phyloP scores from a whole-genome alignment of 441 rosid species.

The Adansonia rubrostipa region DNA sequence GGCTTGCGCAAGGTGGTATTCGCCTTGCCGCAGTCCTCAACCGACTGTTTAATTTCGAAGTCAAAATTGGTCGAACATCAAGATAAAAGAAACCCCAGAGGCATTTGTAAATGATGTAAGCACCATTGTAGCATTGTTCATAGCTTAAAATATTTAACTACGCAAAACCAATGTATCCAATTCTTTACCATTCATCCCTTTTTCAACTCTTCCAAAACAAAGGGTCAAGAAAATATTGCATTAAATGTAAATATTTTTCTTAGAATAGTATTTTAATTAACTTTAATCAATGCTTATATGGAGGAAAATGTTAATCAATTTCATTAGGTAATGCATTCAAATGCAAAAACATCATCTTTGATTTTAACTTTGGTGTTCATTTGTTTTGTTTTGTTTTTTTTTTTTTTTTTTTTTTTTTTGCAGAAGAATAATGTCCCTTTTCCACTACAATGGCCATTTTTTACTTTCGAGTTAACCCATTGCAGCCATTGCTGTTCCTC shows the following conservation, averaged over 20 bases:
- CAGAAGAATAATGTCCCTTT: neutral
- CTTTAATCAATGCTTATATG: no score
- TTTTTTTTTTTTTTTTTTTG: no score
- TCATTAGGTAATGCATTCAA: no score
- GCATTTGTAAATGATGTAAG: slow-evolving; percentile 15
- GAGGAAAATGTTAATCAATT: no score
- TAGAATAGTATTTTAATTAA: no score
- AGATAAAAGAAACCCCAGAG: slow-evolving; percentile 24
- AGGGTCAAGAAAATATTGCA: no score
- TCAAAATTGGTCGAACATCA: slow-evolving; percentile 46
- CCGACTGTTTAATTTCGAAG: slow-evolving; percentile 56
- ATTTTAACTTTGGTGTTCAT: no score
- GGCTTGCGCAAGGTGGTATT: slow-evolving; percentile 83
- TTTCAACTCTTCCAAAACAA: slow-evolving; percentile 25
- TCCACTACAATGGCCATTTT: neutral
- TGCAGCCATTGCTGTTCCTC: slow-evolving; percentile 49
- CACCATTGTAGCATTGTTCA: neutral
- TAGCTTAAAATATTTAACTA: slow-evolving; percentile 16
- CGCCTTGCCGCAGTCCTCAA: slow-evolving; percentile 79
- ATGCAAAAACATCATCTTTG: no score
- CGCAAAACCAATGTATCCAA: neutral
- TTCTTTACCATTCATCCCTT: neutral
- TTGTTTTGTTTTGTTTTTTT: no score
- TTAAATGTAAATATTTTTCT: no score
- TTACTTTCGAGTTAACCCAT: neutral